Base-by-base conservation (phyloP, 1,284 basidiomycete genomes). In the Albatrellus sp. region DNA sequence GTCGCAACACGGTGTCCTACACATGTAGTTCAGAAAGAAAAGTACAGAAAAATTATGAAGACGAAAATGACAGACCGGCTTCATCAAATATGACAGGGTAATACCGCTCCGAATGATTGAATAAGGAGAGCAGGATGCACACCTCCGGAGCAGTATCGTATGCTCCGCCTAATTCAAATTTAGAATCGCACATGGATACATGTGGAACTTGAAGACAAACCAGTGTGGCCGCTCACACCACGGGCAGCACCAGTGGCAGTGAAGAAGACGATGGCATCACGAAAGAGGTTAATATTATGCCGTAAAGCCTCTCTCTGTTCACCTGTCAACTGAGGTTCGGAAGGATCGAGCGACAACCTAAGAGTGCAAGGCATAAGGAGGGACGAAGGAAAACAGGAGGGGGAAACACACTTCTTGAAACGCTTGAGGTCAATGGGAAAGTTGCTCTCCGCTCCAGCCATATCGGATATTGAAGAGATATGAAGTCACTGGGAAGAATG, bases 131-230 rank as follows among this genome's bases (percentile, higher is more conserved):
- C 40, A 88, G 65, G 49, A 89, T 75, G 59, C 75, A 77, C 33
- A 88, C 80, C 63, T 90, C 86, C 0, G 84, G 85, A 9, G 86
- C 81, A 29, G 87, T 90, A 60, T 90, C 87, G 57, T 77, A 90
- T 3, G 88, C 83, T 55, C 87, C 87, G 54, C 83, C 83, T 78
- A 49, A 11, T 24, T 24, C 24, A 37, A 24, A 20, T 8, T 38
- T 20, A 46, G 29, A 16, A 16, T 29, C 31, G 36, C 16, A 16
- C 29, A 33, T 33, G 38, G 32, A 38, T 42, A 41, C 46, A 47
- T 37, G 8, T 28, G 32, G 17, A 43, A 14, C 44, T 29, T 10
- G 9, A 28, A 16, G 4, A 24, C 57, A 41, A 47, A 77, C 80
- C 80, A 53, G 86, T 88, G 61, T 90, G 87, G 28, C 86, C 86